A percentile compares a stretch with the other conserved stretches of the same genome.
Evolutionary conservation across 257 asterid genomes (phyloP).

Genomic region (Nicotiana tomentosiformis): DNA sequence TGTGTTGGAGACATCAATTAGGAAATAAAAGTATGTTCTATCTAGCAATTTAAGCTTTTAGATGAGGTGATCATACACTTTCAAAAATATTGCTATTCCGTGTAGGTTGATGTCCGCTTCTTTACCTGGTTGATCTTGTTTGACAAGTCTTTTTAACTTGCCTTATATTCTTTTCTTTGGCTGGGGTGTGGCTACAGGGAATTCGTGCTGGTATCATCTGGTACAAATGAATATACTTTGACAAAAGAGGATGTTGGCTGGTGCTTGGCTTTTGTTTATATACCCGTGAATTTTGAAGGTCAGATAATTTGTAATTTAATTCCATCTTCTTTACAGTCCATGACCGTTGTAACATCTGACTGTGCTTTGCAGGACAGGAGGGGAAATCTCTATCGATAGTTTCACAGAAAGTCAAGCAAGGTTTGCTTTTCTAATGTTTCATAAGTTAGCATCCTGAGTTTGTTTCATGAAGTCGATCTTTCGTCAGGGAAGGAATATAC

Average conservation of each 20-base stretch:
- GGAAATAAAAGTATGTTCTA: not conserved
- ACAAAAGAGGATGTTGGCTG: slow-evolving; percentile 76
- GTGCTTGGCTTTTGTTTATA: slow-evolving; percentile 60
- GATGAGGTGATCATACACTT: not conserved
- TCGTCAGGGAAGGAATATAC: not conserved
- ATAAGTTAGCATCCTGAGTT: not conserved
- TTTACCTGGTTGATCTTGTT: slow-evolving; percentile 6
- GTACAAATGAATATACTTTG: slow-evolving; percentile 68
- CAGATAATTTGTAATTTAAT: slow-evolving; percentile 6
- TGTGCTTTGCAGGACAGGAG: slow-evolving; percentile 68
- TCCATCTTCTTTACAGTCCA: not conserved
- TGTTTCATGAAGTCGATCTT: not conserved
- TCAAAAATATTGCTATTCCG: not conserved
- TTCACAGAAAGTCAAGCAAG: slow-evolving; percentile 67
- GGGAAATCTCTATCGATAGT: slow-evolving; percentile 63
- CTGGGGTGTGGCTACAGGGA: slow-evolving; percentile 39
- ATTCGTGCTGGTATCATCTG: slow-evolving; percentile 49
- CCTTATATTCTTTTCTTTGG: slow-evolving; percentile 9
- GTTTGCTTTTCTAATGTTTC: slow-evolving; percentile 28
- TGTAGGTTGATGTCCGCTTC: not conserved
- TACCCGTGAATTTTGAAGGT: slow-evolving; percentile 94
- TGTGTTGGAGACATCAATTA: not conserved
- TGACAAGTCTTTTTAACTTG: not conserved
- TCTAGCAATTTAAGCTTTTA: not conserved
- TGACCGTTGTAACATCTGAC: not conserved